Base-by-base conservation (phyloP, 306 rosid genomes). In the Prunus davidiana region DNA sequence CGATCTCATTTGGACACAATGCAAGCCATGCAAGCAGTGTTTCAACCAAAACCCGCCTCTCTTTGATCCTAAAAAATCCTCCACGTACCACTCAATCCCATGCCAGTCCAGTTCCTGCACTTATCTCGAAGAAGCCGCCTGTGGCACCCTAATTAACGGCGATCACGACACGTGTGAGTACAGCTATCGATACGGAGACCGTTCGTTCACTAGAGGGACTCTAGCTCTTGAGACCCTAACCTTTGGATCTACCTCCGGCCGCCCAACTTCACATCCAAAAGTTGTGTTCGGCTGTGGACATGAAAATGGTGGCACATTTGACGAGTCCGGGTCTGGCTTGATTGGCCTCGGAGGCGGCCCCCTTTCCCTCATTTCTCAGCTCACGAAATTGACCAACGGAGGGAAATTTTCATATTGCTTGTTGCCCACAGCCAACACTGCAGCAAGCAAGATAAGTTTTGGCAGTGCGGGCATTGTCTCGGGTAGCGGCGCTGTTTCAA, bases 1-100 rank as follows among this genome's bases (percentile, higher is more conserved):
- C 24, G 96, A 88, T 22, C 88, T 89, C 0, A 87, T 71, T 0
- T 89, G 93, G 96, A 82, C 86, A 2, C 97, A 92, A 19, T 92
- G 93, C 71, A 43, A 78, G 68, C 95, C 93, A 16, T 90, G 92
- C 67, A 43, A 12, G 5, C 8, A 68, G 4, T 91, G 92, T 69
- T 87, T 78, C 85, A 72, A 86, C 18, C 94, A 92, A 76, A 72
- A 18, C 19, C 80, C 56, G 0, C 86, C 86, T 2, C 51, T 90
- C 12, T 92, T 82, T 47, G 69, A 90, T 32, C 91, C 93, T 2
- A 1, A 1, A 1, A 15, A 28, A 1, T 92, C 96, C 34, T 79
- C 84, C 27, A 72, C 97, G 6, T 90, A 73, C 82, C 25, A 14
- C 1, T 47, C 14, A 3, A 12, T 87, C 2, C 55, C 86, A 0